A percentile compares a stretch with the other conserved stretches of the same genome.
phyloP scores from a whole-genome alignment of 2,329 filamentous ascomycete genomes.

The Taxawa tesnikishii region DNA sequence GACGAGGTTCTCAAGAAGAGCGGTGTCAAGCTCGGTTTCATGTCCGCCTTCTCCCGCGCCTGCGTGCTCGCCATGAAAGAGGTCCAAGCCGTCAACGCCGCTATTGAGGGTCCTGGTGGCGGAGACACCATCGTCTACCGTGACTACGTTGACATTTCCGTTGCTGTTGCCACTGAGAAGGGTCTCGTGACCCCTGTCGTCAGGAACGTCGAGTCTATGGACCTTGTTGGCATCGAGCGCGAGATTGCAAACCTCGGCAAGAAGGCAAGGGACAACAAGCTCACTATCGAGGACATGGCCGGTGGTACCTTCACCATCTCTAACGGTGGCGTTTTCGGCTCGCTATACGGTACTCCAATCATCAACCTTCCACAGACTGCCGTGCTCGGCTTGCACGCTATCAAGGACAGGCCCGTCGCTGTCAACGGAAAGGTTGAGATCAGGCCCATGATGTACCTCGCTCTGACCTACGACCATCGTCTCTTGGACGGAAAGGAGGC shows the following conservation, averaged over 20 bases:
- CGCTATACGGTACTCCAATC: constrained; percentile 93
- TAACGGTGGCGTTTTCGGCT: constrained; percentile 94
- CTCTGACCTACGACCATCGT: constrained; percentile 93
- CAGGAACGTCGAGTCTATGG: constrained; percentile 79
- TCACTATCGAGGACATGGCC: constrained; percentile 98
- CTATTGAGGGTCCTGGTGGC: constrained; percentile 87
- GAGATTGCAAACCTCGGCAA: constrained; percentile 87
- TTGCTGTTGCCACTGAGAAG: constrained; percentile 95
- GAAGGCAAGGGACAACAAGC: constrained; percentile 93
- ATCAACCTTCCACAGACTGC: constrained; percentile 93
- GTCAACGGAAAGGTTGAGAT: constrained; percentile 92
- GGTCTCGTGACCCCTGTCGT: constrained; percentile 94
- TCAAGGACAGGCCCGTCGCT: constrained; percentile 84
- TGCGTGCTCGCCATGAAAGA: constrained; percentile 88
- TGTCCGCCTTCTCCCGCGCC: constrained; percentile 92
- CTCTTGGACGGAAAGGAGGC: constrained; percentile 90
- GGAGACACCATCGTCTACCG: constrained; percentile 97
- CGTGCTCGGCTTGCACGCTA: constrained; percentile 85
- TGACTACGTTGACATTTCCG: constrained; percentile 95
- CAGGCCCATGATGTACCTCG: constrained; percentile 98
- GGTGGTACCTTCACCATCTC: constrained; percentile 97
- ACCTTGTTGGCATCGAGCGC: constrained; percentile 80
- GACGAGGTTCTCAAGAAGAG: constrained; percentile 93
- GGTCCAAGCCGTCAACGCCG: constrained; percentile 88
- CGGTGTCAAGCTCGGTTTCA: constrained; percentile 97